These are phyloP conservation scores for Tylopilus rubrobrunneus DNA, from an alignment of 768 basidiomycete genomes.

Conservation along the genomic window DNA sequence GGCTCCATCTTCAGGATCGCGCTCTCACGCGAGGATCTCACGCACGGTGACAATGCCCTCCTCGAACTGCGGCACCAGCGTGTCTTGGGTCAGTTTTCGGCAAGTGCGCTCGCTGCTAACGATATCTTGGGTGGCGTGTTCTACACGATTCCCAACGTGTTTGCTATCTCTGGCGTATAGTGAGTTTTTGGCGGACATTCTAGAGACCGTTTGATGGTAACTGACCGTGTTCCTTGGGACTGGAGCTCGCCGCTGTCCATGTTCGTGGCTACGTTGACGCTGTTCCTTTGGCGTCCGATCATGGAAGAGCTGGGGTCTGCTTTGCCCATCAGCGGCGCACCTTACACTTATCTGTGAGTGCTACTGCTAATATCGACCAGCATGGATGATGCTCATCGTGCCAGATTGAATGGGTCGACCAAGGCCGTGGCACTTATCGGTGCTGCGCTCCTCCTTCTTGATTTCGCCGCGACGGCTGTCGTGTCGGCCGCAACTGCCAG, in stretches of 20 bases:
- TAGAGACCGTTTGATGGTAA: neutral
- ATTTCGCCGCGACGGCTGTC: conserved; percentile 64
- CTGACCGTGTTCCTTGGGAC: neutral
- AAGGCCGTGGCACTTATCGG: conserved; percentile 62
- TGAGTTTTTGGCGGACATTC: conserved; percentile 29
- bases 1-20: conserved; percentile 48
- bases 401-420: conserved; percentile 58
- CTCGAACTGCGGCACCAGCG: conserved; percentile 30
- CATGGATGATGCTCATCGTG: neutral
- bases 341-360: conserved; percentile 63
- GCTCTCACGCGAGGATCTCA: conserved; percentile 42
- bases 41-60: conserved; percentile 31
- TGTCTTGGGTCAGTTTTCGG: conserved; percentile 59
- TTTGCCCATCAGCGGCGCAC: conserved; percentile 65
- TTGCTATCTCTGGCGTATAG: conserved; percentile 61
- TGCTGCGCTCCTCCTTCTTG: conserved; percentile 64
- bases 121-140: conserved; percentile 66
- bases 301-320: conserved; percentile 72
- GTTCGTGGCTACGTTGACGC: conserved; percentile 53
- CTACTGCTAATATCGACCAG: neutral
- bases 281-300: conserved; percentile 72
- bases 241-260: conserved; percentile 66
- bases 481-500: conserved; percentile 73
- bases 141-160: conserved; percentile 65
- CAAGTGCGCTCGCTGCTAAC: conserved; percentile 64